Conservation (phyloP, 2,329 filamentous ascomycete genomes). For the Aureobasidium sp. region DNA sequence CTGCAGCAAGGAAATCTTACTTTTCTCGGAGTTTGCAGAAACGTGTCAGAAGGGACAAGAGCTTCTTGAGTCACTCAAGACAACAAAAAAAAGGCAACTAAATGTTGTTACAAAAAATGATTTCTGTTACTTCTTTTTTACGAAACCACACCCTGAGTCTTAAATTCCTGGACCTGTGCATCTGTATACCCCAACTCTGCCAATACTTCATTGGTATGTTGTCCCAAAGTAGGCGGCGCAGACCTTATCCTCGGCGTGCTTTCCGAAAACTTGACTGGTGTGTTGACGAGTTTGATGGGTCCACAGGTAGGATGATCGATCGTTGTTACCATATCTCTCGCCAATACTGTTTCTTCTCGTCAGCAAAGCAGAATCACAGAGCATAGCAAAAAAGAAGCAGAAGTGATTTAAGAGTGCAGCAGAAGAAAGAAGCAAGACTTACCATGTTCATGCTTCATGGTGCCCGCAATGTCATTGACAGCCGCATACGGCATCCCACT, state of each 20-base stretch:
- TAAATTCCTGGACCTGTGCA: slow-evolving; percentile 55
- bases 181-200: slow-evolving; percentile 53
- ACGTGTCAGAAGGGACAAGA: too few species aligned
- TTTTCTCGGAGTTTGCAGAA: too few species aligned
- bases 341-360: slow-evolving; percentile 43
- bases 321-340: slow-evolving; percentile 83
- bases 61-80: too few species aligned
- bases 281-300: slow-evolving; percentile 82
- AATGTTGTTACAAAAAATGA: too few species aligned
- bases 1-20: too few species aligned
- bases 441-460: slow-evolving; percentile 79
- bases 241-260: slow-evolving; percentile 68
- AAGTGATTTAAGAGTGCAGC: too few species aligned
- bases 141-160: slow-evolving; percentile 59
- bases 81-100: too few species aligned
- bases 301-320: slow-evolving; percentile 79
- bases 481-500: slow-evolving; percentile 90
- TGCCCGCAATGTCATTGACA: slow-evolving; percentile 84
- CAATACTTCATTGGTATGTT: slow-evolving; percentile 78
- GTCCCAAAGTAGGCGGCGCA: slow-evolving; percentile 75
- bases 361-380: neutral
- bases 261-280: slow-evolving; percentile 88
- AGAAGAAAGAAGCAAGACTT: slow-evolving; percentile 25
- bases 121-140: slow-evolving; percentile 22
- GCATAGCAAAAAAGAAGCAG: neutral